phyloP scores from a whole-genome alignment of 768 basidiomycete species.

The Hydnomerulius pinastri region DNA sequence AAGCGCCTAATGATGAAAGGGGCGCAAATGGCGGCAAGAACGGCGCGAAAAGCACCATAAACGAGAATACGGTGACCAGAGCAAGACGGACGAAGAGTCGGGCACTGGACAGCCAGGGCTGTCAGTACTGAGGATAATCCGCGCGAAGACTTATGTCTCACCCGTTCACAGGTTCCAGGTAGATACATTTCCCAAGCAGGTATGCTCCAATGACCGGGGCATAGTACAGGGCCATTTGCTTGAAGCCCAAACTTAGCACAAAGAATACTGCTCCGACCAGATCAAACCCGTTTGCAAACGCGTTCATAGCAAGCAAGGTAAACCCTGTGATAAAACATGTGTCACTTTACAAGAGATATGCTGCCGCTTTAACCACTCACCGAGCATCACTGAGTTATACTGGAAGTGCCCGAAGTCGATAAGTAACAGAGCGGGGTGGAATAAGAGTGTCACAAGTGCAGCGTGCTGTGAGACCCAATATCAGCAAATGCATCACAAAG shows the following conservation, averaged over 20 bases:
- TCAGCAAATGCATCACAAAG: background rate
- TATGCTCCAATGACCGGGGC: constrained; percentile 92
- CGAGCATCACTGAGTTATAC: constrained; percentile 94
- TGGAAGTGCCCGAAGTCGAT: constrained; percentile 96
- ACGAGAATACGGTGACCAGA: constrained; percentile 58
- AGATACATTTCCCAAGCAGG: constrained; percentile 85
- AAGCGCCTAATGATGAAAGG: constrained; percentile 51
- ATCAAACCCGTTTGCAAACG: constrained; percentile 71
- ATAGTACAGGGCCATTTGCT: constrained; percentile 96
- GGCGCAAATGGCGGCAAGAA: constrained; percentile 73
- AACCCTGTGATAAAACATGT: constrained; percentile 48
- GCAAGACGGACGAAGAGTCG: constrained; percentile 70
- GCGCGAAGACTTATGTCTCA: constrained; percentile 34
- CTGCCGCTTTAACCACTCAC: constrained; percentile 37
- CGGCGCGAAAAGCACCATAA: constrained; percentile 73
- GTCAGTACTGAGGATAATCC: constrained; percentile 4
- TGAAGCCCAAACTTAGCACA: constrained; percentile 85
- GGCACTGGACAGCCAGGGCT: constrained; percentile 26
- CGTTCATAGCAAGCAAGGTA: constrained; percentile 66
- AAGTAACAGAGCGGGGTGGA: constrained; percentile 82
- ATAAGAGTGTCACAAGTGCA: constrained; percentile 68
- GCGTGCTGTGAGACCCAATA: constrained; percentile 35
- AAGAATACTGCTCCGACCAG: constrained; percentile 77
- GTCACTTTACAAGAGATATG: background rate
- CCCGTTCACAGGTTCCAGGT: constrained; percentile 73